Evolutionary conservation across 768 basidiomycete species (phyloP), one percentile per base, ranked within the genome.

Genomic region (Clitopilus hobsonii): DNA sequence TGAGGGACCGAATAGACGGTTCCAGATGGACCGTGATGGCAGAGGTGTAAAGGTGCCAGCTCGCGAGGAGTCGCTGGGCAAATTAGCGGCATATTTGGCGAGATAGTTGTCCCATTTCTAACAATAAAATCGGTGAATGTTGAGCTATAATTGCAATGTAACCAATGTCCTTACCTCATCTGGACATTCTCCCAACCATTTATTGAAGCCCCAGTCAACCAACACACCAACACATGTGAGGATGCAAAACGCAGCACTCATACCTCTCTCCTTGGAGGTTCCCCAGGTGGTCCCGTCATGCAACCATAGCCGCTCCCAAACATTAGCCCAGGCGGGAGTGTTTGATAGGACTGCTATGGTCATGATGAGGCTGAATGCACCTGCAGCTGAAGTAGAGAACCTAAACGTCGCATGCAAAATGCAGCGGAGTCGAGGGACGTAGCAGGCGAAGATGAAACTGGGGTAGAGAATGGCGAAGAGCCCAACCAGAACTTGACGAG

Each of bases 21-120:
- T 74, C 83, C 84, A 86, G 51, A 81, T 68, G 0, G 81, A 77
- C 0, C 68, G 65, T n/a, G 74, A 27, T 26, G 57, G 49, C n/a
- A 62, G 63, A 5, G 86, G 85, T 26, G 69, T 67, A 71, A 86
- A 88, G 0, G 67, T 72, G 1, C 86, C 86, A 3, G 85, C 80
- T 26, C 85, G 75, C 53, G 79, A 71, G 1, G 79, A 68, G 16
- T 77, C 68, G 55, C 76, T 78, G 8, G 86, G 84, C 20, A 85
- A 74, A 52, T 75, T 76, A 20, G 76, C 63, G 4, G 80, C 69
- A 56, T 86, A 88, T 24, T 79, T 74, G 3, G 83, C 77, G 20
- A 89, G 78, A 56, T 85, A 88, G 20, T 68, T 72, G 59, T 88
- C 84, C 86, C 86, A 89, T 72, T 84, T 84, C 85, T 86, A 53